phyloP scores from a whole-genome alignment of 371 early-diverging fungal species.

The Mortierella sp. region DNA sequence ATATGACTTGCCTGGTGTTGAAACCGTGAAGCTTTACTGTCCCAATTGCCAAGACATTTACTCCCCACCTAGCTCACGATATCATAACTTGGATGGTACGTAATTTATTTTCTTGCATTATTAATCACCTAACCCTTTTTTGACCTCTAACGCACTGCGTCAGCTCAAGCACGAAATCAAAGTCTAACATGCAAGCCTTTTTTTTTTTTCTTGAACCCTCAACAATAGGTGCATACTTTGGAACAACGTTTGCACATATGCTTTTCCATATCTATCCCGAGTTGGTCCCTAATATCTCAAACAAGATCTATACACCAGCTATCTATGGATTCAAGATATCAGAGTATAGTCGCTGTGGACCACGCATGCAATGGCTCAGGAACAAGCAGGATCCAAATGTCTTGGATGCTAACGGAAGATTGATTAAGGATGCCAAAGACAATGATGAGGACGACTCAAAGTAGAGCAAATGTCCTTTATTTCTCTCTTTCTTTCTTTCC shows the following conservation, averaged over 20 bases:
- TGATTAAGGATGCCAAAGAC: constrained; percentile 57
- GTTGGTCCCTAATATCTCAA: constrained; percentile 67
- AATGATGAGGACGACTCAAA: constrained; percentile 57
- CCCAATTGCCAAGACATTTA: constrained; percentile 91
- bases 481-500: constrained; percentile 4
- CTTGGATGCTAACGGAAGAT: constrained; percentile 49
- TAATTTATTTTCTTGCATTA: not conserved
- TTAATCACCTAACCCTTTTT: not conserved
- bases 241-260: constrained; percentile 95
- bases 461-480: constrained; percentile 16
- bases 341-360: constrained; percentile 68
- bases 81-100: constrained; percentile 85
- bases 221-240: constrained; percentile 91
- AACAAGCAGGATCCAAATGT: constrained; percentile 45
- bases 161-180: too few species aligned
- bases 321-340: constrained; percentile 88
- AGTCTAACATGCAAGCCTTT: constrained; percentile 8
- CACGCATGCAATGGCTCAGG: constrained; percentile 86
- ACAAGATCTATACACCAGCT: constrained; percentile 75
- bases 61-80: constrained; percentile 81
- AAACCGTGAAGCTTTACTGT: constrained; percentile 82
- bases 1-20: constrained; percentile 75
- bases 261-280: constrained; percentile 89
- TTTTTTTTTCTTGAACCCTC: constrained; percentile 4
- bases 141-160: not conserved